phyloP scores from a whole-genome alignment of 2,329 filamentous ascomycete species.

The Paramyrothecium sp. region DNA sequence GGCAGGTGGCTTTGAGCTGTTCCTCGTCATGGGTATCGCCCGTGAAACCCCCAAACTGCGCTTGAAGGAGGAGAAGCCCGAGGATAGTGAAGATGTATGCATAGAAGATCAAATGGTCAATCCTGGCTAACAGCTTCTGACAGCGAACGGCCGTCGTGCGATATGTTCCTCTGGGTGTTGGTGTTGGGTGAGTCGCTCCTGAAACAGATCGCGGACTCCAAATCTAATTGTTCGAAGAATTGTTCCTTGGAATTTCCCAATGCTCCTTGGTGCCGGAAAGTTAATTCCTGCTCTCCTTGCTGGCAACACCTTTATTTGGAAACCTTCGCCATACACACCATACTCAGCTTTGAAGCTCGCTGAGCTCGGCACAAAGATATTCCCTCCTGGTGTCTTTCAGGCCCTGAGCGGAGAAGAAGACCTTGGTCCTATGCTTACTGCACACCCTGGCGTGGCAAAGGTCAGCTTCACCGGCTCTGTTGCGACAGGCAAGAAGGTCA shows the following conservation, averaged over 20 bases:
- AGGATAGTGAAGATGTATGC: slow-evolving; percentile 32
- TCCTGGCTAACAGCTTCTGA: slow-evolving; percentile 19
- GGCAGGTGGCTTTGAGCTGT: slow-evolving; percentile 10
- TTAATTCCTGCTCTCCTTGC: slow-evolving; percentile 55
- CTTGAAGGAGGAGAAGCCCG: slow-evolving; percentile 14
- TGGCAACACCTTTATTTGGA: slow-evolving; percentile 54
- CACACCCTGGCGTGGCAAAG: slow-evolving; percentile 58
- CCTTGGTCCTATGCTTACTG: slow-evolving; percentile 57
- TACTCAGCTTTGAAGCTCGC: slow-evolving; percentile 58
- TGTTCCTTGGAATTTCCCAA: slow-evolving; percentile 52
- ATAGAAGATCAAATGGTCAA: background rate
- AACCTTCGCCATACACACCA: slow-evolving; percentile 57
- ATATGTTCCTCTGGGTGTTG: slow-evolving; percentile 38
- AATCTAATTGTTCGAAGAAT: background rate
- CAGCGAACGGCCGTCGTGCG: slow-evolving; percentile 9
- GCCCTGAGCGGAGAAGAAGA: slow-evolving; percentile 58
- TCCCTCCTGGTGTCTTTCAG: slow-evolving; percentile 63
- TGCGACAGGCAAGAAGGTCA: slow-evolving; percentile 58
- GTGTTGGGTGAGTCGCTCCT: slow-evolving; percentile 26
- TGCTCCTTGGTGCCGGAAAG: slow-evolving; percentile 50
- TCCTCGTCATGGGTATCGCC: slow-evolving; percentile 5
- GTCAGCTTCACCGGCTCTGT: slow-evolving; percentile 63
- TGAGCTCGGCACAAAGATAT: slow-evolving; percentile 54
- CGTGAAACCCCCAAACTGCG: background rate
- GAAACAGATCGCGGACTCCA: background rate